Conservation (phyloP, 768 basidiomycete genomes). For the Tephrocybe sp. region DNA sequence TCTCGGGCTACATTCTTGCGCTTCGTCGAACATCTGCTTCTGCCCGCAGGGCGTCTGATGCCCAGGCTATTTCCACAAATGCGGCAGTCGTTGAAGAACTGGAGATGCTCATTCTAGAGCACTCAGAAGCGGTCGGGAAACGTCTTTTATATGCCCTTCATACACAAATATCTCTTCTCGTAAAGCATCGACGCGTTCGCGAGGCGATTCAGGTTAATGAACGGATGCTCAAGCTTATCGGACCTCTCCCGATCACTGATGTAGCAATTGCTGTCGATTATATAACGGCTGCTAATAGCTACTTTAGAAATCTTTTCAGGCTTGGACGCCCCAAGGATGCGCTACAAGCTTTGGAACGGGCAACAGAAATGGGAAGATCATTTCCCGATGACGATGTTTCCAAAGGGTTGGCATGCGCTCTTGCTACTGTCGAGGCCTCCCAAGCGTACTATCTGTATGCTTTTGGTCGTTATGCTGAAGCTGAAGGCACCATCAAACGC, state of each 20-base stretch:
- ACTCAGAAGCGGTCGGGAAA: slow-evolving; percentile 3
- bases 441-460: neutral
- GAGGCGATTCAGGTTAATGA: slow-evolving; percentile 4
- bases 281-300: neutral
- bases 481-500: neutral
- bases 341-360: slow-evolving; percentile 1
- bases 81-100: slow-evolving; percentile 4
- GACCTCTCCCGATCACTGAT: slow-evolving; percentile 1
- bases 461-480: slow-evolving; percentile 7
- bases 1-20: neutral
- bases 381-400: neutral
- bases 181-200: slow-evolving; percentile 9
- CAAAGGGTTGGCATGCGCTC: slow-evolving; percentile 1
- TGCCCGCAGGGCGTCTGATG: neutral
- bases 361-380: neutral
- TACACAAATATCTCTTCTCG: slow-evolving; percentile 6
- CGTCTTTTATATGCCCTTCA: neutral
- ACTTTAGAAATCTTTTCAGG: slow-evolving; percentile 4
- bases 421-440: neutral
- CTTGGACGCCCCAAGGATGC: slow-evolving; percentile 7
- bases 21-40: slow-evolving; percentile 1
- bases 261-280: slow-evolving; percentile 2
- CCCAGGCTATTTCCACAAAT: slow-evolving; percentile 1
- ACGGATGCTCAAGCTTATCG: neutral
- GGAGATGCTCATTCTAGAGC: neutral